A percentile compares a stretch with the other conserved stretches of the same genome.
Conservation (phyloP, 176 grass and related monocot species). For the Carex parvula region DNA sequence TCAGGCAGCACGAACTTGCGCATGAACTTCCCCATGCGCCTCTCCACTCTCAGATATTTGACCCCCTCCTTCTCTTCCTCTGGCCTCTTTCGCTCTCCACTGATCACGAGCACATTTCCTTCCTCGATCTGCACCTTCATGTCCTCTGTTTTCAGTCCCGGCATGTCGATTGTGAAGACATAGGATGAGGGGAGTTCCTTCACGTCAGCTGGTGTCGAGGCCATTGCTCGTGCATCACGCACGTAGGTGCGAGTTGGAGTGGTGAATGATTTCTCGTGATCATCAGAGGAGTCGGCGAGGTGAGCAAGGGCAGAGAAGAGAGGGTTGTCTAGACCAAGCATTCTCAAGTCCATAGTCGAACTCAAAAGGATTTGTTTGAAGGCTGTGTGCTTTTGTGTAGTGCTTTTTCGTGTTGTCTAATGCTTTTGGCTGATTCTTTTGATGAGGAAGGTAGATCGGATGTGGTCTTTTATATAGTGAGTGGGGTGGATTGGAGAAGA, state of each 20-base stretch:
- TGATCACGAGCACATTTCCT: constrained; percentile 62
- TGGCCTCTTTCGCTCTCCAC: constrained; percentile 53
- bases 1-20: constrained; percentile 67
- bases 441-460: background rate
- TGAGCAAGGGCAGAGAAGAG: constrained; percentile 58
- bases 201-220: constrained; percentile 68
- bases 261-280: constrained; percentile 34
- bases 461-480: constrained; percentile 19
- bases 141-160: constrained; percentile 59
- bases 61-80: constrained; percentile 59
- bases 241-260: constrained; percentile 46
- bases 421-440: background rate
- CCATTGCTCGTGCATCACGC: constrained; percentile 75
- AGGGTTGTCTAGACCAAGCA: constrained; percentile 53
- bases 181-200: constrained; percentile 60
- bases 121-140: constrained; percentile 86
- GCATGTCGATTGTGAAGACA: constrained; percentile 78
- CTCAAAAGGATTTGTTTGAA: background rate
- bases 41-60: constrained; percentile 74
- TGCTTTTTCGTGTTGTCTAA: background rate
- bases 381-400: background rate
- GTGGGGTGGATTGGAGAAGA: background rate
- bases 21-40: constrained; percentile 82
- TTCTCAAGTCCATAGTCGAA: constrained; percentile 39
- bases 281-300: constrained; percentile 51